Evolutionary conservation across 225 moss, liverwort and hornwort genomes (phyloP).

Genomic region (Physcomitrium patens): DNA sequence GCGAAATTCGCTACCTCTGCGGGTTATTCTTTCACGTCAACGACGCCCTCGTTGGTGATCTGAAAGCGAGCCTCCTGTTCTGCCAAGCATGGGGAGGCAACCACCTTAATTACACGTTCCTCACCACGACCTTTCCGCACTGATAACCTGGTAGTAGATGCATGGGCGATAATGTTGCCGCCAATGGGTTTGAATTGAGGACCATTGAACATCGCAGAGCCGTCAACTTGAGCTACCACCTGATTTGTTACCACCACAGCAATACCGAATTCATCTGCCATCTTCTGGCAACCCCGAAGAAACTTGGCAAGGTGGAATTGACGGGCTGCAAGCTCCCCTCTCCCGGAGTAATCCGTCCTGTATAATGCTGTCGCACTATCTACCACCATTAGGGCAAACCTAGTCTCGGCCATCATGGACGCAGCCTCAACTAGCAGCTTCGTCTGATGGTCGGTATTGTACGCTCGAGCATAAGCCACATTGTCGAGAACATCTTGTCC

Average conservation of each 20-base stretch:
- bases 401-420: conserved; percentile 91
- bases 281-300: conserved; percentile 76
- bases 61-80: conserved; percentile 92
- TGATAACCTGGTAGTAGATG: conserved; percentile 86
- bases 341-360: conserved; percentile 82
- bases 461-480: conserved; percentile 90
- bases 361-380: conserved; percentile 96
- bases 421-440: conserved; percentile 84
- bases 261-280: conserved; percentile 95
- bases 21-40: conserved; percentile 76
- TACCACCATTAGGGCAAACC: conserved; percentile 88
- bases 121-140: conserved; percentile 87
- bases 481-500: conserved; percentile 94
- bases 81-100: conserved; percentile 86
- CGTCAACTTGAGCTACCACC: conserved; percentile 95
- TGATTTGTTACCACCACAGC: conserved; percentile 96
- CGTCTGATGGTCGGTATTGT: conserved; percentile 94
- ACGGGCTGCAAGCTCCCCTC: conserved; percentile 87
- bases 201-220: conserved; percentile 80
- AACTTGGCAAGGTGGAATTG: conserved; percentile 89
- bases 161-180: conserved; percentile 93
- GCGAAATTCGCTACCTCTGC: neutral
- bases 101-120: conserved; percentile 87
- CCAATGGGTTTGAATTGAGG: conserved; percentile 94
- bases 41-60: conserved; percentile 81